phyloP scores from a whole-genome alignment of 805 yeast genomes.

The Debaryomyces tyrocola region DNA sequence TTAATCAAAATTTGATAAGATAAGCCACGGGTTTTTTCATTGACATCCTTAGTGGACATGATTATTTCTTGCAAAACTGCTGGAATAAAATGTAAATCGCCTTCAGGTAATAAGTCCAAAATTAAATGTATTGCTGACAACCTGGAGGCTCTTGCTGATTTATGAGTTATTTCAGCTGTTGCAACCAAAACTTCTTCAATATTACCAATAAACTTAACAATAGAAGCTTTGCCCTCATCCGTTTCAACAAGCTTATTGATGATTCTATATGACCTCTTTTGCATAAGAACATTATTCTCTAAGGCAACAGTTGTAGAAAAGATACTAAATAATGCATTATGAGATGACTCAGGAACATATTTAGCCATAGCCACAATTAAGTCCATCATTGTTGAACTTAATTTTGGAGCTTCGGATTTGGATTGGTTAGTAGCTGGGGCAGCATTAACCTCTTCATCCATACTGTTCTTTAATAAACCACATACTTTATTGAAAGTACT shows the following conservation, averaged over 20 bases:
- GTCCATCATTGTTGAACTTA: conserved; percentile 88
- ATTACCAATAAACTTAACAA: conserved; percentile 51
- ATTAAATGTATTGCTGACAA: conserved; percentile 64
- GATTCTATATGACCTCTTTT: conserved; percentile 86
- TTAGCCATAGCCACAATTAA: conserved; percentile 83
- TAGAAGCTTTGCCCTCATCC: conserved; percentile 58
- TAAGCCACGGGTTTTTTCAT: conserved; percentile 84
- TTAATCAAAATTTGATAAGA: conserved; percentile 73
- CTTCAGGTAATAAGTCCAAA: conserved; percentile 59
- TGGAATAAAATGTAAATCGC: conserved; percentile 76
- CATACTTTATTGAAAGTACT: conserved; percentile 85
- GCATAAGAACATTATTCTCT: conserved; percentile 64
- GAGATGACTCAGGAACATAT: conserved; percentile 70
- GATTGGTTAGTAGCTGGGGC: conserved; percentile 29
- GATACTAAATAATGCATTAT: conserved; percentile 74
- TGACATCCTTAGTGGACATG: conserved; percentile 85
- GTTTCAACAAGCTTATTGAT: conserved; percentile 69
- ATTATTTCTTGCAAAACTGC: conserved; percentile 83
- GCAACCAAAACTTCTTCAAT: conserved; percentile 61
- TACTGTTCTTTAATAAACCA: conserved; percentile 67
- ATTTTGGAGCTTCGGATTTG: conserved; percentile 42
- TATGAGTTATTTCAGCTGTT: conserved; percentile 56
- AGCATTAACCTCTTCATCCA: conserved; percentile 53
- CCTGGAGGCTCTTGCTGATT: conserved; percentile 81
- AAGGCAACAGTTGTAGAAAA: conserved; percentile 63